Percentiles rank a stretch among this genome's conserved stretches.
These are phyloP conservation scores for Paraglomus brasilianum DNA, from an alignment of 192 early-diverging fungal species.

Conservation along the genomic window DNA sequence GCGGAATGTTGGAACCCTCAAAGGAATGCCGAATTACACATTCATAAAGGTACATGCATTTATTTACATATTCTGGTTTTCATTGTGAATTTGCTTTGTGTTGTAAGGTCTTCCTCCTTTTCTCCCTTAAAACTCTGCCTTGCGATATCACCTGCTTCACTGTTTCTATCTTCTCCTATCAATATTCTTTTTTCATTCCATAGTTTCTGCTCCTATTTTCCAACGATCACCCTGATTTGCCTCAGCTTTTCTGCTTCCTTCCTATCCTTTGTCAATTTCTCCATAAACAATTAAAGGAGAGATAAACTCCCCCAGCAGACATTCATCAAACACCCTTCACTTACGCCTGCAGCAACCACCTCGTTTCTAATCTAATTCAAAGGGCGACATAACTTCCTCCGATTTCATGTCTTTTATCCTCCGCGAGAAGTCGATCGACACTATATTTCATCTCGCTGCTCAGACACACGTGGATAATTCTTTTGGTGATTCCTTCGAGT, in stretches of 20 bases:
- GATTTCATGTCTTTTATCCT: constrained; percentile 65
- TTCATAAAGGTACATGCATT: constrained; percentile 58
- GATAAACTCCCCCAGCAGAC: not conserved
- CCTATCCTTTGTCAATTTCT: no score
- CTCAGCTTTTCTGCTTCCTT: no score
- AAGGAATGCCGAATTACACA: constrained; percentile 51
- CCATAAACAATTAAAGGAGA: not conserved
- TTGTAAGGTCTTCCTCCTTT: not conserved
- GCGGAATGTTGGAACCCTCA: constrained; percentile 51
- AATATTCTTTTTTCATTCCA: no score
- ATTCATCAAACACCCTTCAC: no score
- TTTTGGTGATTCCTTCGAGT: constrained; percentile 79
- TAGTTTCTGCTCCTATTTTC: no score
- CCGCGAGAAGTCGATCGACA: constrained; percentile 65
- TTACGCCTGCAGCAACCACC: no score
- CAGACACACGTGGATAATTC: constrained; percentile 86
- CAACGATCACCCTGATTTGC: no score
- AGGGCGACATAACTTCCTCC: constrained; percentile 67
- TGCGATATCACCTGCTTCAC: not conserved
- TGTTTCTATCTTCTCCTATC: no score
- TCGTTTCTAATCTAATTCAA: constrained; percentile 29
- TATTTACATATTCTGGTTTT: constrained; percentile 2
- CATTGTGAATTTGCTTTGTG: not conserved
- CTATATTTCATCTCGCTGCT: constrained; percentile 76
- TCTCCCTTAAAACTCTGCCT: not conserved